Evolutionary conservation across 495 filamentous ascomycete species (phyloP).

Genomic region (Hyaloscypha bicolor): DNA sequence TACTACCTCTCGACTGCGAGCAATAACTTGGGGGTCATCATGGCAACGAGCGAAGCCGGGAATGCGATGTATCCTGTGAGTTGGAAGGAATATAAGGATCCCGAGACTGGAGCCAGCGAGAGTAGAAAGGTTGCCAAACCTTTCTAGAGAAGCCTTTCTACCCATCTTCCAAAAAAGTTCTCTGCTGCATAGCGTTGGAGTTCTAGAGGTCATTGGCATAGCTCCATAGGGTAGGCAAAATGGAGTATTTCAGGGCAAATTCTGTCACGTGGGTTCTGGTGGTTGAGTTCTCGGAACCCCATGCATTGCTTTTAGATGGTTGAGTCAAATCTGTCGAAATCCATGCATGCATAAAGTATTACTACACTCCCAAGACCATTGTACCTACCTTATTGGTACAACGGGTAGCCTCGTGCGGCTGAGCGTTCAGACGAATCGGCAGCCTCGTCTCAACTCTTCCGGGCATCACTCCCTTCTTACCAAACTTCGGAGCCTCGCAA

Average conservation of each 20-base stretch:
- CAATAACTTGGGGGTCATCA: conserved; percentile 91
- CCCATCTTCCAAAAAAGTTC: background rate
- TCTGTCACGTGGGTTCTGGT: no score
- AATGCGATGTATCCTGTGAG: conserved; percentile 89
- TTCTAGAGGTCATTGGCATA: background rate
- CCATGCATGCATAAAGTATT: no score
- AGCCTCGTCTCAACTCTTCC: background rate
- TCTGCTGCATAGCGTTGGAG: conserved; percentile 23
- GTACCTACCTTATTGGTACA: background rate
- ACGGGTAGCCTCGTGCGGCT: background rate
- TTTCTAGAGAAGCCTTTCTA: conserved; percentile 49
- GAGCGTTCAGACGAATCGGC: background rate
- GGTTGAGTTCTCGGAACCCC: no score
- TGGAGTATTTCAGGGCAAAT: background rate
- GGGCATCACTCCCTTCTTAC: background rate
- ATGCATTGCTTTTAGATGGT: no score
- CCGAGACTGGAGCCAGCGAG: conserved; percentile 76
- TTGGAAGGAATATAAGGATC: conserved; percentile 92
- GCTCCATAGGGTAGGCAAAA: background rate
- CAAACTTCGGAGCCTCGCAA: background rate
- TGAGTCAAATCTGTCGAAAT: no score
- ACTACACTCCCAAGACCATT: background rate
- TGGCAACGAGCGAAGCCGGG: conserved; percentile 87
- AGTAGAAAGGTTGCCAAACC: conserved; percentile 92
- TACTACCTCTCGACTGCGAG: conserved; percentile 89